phyloP scores from a whole-genome alignment of 805 yeast genomes.

The Monosporozyma siamensis region DNA sequence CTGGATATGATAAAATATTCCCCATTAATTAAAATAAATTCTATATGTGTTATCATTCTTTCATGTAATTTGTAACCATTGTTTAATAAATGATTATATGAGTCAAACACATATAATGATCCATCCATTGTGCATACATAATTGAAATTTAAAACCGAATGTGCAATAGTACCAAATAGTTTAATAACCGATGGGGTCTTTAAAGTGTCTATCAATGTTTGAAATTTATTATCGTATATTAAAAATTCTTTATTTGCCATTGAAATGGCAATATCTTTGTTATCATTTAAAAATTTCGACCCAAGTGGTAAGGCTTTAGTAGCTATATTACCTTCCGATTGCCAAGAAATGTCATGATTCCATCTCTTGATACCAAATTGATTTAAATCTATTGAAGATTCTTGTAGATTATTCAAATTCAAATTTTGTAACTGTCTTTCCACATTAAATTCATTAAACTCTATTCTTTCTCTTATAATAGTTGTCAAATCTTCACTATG shows the following conservation, averaged over 20 bases:
- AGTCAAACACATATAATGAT: constrained; percentile 10
- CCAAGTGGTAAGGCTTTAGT: background rate
- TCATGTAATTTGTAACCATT: constrained; percentile 29
- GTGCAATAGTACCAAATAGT: constrained; percentile 15
- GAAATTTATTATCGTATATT: constrained; percentile 3
- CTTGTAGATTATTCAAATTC: constrained; percentile 7
- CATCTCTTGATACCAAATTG: constrained; percentile 14
- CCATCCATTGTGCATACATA: constrained; percentile 24
- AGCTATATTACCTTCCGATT: background rate
- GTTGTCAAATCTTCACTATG: constrained; percentile 12
- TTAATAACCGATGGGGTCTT: constrained; percentile 13
- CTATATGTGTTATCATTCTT: constrained; percentile 32
- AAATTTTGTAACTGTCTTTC: constrained; percentile 9
- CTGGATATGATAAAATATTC: constrained; percentile 39
- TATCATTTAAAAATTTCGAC: background rate
- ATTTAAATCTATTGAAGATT: background rate
- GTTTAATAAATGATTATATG: background rate
- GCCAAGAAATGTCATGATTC: constrained; percentile 10
- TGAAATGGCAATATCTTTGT: background rate
- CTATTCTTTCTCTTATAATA: constrained; percentile 22
- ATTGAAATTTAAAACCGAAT: constrained; percentile 2
- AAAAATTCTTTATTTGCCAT: background rate
- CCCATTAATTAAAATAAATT: constrained; percentile 11
- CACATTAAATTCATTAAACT: constrained; percentile 16
- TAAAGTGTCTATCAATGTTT: background rate